Base-by-base conservation (phyloP, 768 basidiomycete genomes). In the Leucogyrophana mollusca region DNA sequence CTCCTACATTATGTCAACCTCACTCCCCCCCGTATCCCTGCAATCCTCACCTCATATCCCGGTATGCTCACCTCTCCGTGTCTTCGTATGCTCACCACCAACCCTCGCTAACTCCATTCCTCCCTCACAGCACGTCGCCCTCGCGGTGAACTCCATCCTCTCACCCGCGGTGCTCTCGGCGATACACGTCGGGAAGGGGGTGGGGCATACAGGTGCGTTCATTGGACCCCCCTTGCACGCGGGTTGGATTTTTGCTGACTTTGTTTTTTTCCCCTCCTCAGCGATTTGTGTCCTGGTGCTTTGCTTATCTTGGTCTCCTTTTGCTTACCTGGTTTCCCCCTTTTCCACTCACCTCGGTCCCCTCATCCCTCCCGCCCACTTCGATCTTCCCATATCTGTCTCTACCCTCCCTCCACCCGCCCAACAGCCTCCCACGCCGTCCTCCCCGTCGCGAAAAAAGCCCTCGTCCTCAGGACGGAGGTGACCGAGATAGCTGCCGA, bases 391-490 rank as follows among this genome's bases (percentile, higher is more conserved):
- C 44, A 57, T n/a, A n/a, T n/a, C n/a, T n/a, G n/a, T n/a, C n/a
- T n/a, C n/a, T n/a, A n/a, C n/a, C n/a, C n/a, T n/a, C n/a, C n/a
- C n/a, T n/a, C n/a, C n/a, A n/a, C n/a, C n/a, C n/a, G n/a, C 7
- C 52, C 55, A 27, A 61, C 56, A 40, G 60, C 63, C 41, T 62
- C 56, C 20, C 66, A 62, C n/a, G 45, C 63, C 9, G 53, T 67
- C 7, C 60, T 58, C 0, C 60, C 70, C 3, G 49, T 73, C 17
- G 50, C 68, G 3, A 63, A 68, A 42, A 73, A 74, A 27, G 59
- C 60, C 0, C 60, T 77, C 16, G 48, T 68, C 10, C 35, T 65
- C 14, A 67, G 69, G 9, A 52, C 65, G 10, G 65, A 72, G 16
- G 34, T 70, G n/a, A n/a, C n/a, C n/a, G n/a, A n/a, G n/a, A n/a